Evolutionary conservation across 2,329 filamentous ascomycete species (phyloP).

Genomic region (Penicillium sp.): DNA sequence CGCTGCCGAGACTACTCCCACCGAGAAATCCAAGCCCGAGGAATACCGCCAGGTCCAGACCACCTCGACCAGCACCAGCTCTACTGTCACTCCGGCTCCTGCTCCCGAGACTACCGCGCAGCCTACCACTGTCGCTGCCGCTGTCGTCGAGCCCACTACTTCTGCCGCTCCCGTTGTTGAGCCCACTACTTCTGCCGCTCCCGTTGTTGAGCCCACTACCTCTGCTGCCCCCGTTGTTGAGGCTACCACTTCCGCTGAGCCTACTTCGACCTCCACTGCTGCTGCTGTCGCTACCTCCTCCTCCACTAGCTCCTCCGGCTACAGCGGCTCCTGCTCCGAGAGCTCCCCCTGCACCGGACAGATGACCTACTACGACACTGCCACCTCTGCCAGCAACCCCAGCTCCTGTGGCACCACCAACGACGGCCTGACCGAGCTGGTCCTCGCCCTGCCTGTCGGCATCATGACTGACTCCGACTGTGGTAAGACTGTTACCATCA

Average conservation of each 20-base stretch:
- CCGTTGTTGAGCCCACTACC: not conserved
- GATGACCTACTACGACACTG: constrained; percentile 72
- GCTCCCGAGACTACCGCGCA: constrained; percentile 6
- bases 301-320: constrained; percentile 14
- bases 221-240: not conserved
- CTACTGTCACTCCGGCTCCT: not conserved
- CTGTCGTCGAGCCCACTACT: constrained; percentile 2
- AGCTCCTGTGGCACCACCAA: constrained; percentile 64
- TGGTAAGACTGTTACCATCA: constrained; percentile 66
- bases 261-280: constrained; percentile 6
- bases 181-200: constrained; percentile 1
- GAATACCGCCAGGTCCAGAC: not conserved
- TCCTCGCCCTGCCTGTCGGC: constrained; percentile 67
- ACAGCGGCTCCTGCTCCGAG: constrained; percentile 27
- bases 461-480: constrained; percentile 73
- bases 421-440: constrained; percentile 55
- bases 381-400: constrained; percentile 55
- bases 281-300: constrained; percentile 15
- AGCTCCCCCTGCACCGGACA: constrained; percentile 54
- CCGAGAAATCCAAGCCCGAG: constrained; percentile 10
- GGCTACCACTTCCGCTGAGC: constrained; percentile 7
- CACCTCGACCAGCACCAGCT: not conserved
- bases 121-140: constrained; percentile 1
- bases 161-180: not conserved
- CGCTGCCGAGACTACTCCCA: constrained; percentile 10